A percentile compares a stretch with the other conserved stretches of the same genome.
These are phyloP conservation scores for Fraxinus sp. DNA, from an alignment of 305 asterid genomes.

Conservation along the genomic window DNA sequence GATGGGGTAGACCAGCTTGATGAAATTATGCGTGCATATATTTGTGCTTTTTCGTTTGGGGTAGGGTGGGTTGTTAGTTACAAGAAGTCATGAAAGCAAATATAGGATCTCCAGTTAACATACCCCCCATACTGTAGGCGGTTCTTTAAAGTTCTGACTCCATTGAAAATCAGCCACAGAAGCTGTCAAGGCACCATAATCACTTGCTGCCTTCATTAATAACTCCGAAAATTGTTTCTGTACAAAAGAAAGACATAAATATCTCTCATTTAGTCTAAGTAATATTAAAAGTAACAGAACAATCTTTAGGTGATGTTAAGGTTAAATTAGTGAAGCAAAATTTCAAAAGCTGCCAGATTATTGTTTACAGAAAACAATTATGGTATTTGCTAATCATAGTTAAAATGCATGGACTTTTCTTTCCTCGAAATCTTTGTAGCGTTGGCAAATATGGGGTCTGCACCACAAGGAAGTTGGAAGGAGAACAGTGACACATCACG, in stretches of 20 bases:
- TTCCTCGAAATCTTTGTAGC: neutral
- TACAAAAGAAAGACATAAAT: constrained; percentile 11
- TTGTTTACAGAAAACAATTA: neutral
- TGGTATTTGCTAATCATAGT: neutral
- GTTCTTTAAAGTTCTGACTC: constrained; percentile 96
- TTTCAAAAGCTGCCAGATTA: neutral
- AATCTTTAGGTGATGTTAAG: neutral
- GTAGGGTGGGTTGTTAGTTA: neutral
- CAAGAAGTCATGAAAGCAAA: neutral
- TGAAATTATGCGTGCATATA: neutral
- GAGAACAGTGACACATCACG: neutral
- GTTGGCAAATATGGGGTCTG: neutral
- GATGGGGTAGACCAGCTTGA: neutral
- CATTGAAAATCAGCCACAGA: constrained; percentile 90
- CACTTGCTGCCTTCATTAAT: constrained; percentile 97
- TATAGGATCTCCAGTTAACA: constrained; percentile 28
- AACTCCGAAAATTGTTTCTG: constrained; percentile 98
- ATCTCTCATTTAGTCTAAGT: neutral
- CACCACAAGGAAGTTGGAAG: neutral
- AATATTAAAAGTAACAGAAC: neutral
- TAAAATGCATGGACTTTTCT: neutral
- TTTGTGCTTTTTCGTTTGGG: neutral
- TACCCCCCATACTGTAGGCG: constrained; percentile 99
- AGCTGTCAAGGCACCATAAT: constrained; percentile 90
- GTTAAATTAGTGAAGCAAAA: neutral